Evolutionary conservation across 148 eudicot genomes (phyloP).

Genomic region (Vaccinium vitisidaea): DNA sequence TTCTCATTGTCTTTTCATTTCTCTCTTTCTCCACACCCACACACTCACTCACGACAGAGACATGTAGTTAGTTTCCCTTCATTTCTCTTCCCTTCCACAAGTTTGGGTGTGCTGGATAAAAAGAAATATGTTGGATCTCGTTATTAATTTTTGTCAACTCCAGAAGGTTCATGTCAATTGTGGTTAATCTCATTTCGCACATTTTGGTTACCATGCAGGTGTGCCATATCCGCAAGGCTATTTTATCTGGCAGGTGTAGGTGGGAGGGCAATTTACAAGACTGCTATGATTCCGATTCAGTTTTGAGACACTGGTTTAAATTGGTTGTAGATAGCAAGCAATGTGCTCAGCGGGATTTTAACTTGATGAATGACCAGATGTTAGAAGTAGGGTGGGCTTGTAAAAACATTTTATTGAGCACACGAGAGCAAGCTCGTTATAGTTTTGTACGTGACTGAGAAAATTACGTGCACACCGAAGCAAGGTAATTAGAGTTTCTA

Average conservation of each 20-base stretch:
- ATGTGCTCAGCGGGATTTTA: constrained; percentile 25
- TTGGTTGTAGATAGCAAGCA: constrained; percentile 38
- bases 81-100: background rate
- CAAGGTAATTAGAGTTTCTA: background rate
- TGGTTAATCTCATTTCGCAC: background rate
- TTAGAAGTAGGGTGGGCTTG: constrained; percentile 54
- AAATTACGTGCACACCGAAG: background rate
- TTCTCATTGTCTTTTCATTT: background rate
- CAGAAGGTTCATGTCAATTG: background rate
- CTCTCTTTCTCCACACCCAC: background rate
- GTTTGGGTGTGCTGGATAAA: background rate
- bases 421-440: constrained; percentile 64
- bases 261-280: constrained; percentile 30
- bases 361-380: constrained; percentile 36
- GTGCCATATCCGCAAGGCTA: constrained; percentile 56
- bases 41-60: background rate
- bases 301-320: constrained; percentile 39
- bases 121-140: background rate
- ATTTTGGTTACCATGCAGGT: constrained; percentile 42
- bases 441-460: constrained; percentile 43
- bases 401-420: constrained; percentile 62
- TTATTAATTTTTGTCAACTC: background rate
- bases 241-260: constrained; percentile 23
- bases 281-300: constrained; percentile 21
- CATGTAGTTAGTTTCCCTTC: background rate